Conservation (phyloP, 2,329 filamentous ascomycete genomes). For the Colletotrichum godetiae region DNA sequence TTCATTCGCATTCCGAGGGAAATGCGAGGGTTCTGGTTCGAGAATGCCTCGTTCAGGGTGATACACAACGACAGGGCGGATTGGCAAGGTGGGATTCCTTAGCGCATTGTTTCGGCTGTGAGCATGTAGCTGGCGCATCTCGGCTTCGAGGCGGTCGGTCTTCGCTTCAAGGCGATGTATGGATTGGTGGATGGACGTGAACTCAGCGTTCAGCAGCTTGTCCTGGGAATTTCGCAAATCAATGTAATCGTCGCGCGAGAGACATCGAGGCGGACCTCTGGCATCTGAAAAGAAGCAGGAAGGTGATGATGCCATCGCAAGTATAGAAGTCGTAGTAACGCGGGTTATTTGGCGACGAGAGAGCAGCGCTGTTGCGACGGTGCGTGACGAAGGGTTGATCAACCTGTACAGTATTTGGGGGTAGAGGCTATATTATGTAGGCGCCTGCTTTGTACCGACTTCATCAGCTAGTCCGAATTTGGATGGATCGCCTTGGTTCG, state of each 20-base stretch:
- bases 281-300: background rate
- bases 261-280: background rate
- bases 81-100: conserved; percentile 2
- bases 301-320: background rate
- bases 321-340: no score
- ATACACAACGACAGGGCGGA: background rate
- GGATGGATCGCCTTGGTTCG: no score
- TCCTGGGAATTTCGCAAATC: background rate
- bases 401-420: no score
- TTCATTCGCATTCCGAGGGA: background rate
- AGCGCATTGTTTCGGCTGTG: background rate
- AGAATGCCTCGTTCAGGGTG: conserved; percentile 8
- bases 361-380: no score
- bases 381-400: no score
- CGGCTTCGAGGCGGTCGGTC: background rate
- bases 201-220: background rate
- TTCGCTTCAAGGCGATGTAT: background rate
- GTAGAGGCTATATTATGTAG: no score
- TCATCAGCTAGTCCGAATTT: no score
- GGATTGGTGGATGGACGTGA: background rate
- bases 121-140: background rate
- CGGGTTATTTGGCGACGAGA: no score
- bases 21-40: background rate
- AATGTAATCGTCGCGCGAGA: background rate
- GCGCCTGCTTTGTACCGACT: no score